Conservation (phyloP, 768 basidiomycete species). For the Coprinopsis sp. region DNA sequence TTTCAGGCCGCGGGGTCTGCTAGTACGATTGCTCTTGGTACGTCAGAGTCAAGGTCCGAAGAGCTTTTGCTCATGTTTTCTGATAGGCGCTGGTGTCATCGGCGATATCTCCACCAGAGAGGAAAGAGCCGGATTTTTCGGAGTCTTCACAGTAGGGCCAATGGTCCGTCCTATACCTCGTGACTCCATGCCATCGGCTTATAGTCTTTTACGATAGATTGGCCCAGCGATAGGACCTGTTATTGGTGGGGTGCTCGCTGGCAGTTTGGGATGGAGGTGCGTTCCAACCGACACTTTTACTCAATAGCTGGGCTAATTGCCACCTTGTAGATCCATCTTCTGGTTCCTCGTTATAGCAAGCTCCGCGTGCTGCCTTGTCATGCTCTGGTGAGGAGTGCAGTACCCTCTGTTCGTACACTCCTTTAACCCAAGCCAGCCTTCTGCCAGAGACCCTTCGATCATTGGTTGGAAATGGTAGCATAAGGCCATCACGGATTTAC, state of each 20-base stretch:
- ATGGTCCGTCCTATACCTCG: slow-evolving; percentile 48
- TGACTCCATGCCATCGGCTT: slow-evolving; percentile 6
- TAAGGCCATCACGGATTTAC: slow-evolving; percentile 40
- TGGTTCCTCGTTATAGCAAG: slow-evolving; percentile 56
- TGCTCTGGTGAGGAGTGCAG: slow-evolving; percentile 39
- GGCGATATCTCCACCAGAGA: slow-evolving; percentile 69
- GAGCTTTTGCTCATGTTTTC: slow-evolving; percentile 1
- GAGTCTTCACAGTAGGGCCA: slow-evolving; percentile 62
- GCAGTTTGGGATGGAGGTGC: slow-evolving; percentile 61
- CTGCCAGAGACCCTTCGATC: slow-evolving; percentile 52
- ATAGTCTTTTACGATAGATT: slow-evolving; percentile 29
- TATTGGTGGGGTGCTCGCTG: slow-evolving; percentile 54
- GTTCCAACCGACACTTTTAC: slow-evolving; percentile 7
- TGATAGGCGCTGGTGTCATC: slow-evolving; percentile 66
- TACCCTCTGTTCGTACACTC: slow-evolving; percentile 15
- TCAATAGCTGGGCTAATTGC: background rate
- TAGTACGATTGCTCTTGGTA: slow-evolving; percentile 72
- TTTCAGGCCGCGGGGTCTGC: slow-evolving; percentile 77
- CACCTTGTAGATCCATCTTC: slow-evolving; percentile 45
- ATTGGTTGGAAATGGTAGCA: slow-evolving; percentile 52
- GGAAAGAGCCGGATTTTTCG: slow-evolving; percentile 73
- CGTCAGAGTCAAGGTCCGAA: slow-evolving; percentile 1
- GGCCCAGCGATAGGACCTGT: slow-evolving; percentile 62
- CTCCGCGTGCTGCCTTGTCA: slow-evolving; percentile 39
- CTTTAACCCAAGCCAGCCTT: slow-evolving; percentile 28